Conservation (phyloP, 2,329 filamentous ascomycete genomes). For the Cryphonectria carpinicola region DNA sequence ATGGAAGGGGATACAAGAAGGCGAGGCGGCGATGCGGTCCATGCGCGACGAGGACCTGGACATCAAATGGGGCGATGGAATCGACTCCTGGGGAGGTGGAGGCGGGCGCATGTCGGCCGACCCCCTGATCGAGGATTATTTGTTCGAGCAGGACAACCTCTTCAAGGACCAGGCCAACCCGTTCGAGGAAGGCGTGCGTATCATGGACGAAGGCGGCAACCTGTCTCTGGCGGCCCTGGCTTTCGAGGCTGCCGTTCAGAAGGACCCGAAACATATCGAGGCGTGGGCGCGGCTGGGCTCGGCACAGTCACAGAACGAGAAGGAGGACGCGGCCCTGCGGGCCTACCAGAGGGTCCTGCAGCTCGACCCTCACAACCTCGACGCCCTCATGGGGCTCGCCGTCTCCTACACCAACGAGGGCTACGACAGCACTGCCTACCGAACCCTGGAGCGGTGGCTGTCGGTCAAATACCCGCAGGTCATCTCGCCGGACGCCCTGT, state of each 20-base stretch:
- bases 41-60: slow-evolving; percentile 68
- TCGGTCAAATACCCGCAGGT: slow-evolving; percentile 92
- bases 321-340: slow-evolving; percentile 93
- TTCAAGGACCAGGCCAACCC: slow-evolving; percentile 82
- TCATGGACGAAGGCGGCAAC: slow-evolving; percentile 92
- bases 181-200: slow-evolving; percentile 90
- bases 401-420: slow-evolving; percentile 99
- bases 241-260: slow-evolving; percentile 94
- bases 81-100: slow-evolving; percentile 71
- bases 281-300: slow-evolving; percentile 93
- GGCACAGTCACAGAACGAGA: slow-evolving; percentile 97
- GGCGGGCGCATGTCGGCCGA: slow-evolving; percentile 66
- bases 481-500: slow-evolving; percentile 71
- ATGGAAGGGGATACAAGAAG: slow-evolving; percentile 81
- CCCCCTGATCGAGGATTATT: slow-evolving; percentile 82
- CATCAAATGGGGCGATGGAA: slow-evolving; percentile 48
- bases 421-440: slow-evolving; percentile 95
- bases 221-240: slow-evolving; percentile 90
- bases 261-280: slow-evolving; percentile 82
- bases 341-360: slow-evolving; percentile 90
- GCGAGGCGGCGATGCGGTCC: slow-evolving; percentile 70
- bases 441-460: slow-evolving; percentile 94
- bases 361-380: slow-evolving; percentile 82
- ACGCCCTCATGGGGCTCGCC: slow-evolving; percentile 91
- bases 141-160: slow-evolving; percentile 93